These are phyloP conservation scores for Ochromonadaceae sp. DNA, from an alignment of 352 stramenopile species.

Conservation along the genomic window DNA sequence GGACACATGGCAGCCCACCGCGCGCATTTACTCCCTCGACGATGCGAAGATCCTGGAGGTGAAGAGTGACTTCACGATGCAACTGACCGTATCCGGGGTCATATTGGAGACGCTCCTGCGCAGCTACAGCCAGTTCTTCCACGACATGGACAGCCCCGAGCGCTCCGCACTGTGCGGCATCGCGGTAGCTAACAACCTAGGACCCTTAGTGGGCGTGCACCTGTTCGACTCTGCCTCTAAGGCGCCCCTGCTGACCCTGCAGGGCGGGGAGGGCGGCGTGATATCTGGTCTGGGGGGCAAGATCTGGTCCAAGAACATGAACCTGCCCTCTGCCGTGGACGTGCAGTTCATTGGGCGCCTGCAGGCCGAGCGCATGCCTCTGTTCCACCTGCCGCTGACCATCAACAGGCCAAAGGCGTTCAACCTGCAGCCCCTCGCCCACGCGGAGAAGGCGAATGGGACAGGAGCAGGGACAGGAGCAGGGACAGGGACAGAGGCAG, in stretches of 20 bases:
- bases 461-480: no score
- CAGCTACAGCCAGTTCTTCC: slow-evolving; percentile 6
- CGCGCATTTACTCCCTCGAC: background rate
- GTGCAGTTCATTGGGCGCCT: background rate
- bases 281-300: background rate
- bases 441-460: no score
- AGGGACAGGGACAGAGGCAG: no score
- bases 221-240: background rate
- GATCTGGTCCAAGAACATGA: background rate
- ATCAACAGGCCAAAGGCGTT: slow-evolving; percentile 3
- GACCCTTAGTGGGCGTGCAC: background rate
- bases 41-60: background rate
- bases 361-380: background rate
- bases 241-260: background rate
- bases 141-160: background rate
- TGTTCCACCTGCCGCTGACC: background rate
- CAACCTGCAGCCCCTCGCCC: background rate
- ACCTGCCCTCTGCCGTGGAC: background rate
- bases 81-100: slow-evolving; percentile 1
- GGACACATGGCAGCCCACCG: background rate
- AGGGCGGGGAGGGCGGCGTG: background rate
- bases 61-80: background rate
- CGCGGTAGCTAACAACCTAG: background rate
- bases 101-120: slow-evolving; percentile 9
- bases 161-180: background rate